Conservation (phyloP, 1,284 basidiomycete species). For the Ustilago curta region DNA sequence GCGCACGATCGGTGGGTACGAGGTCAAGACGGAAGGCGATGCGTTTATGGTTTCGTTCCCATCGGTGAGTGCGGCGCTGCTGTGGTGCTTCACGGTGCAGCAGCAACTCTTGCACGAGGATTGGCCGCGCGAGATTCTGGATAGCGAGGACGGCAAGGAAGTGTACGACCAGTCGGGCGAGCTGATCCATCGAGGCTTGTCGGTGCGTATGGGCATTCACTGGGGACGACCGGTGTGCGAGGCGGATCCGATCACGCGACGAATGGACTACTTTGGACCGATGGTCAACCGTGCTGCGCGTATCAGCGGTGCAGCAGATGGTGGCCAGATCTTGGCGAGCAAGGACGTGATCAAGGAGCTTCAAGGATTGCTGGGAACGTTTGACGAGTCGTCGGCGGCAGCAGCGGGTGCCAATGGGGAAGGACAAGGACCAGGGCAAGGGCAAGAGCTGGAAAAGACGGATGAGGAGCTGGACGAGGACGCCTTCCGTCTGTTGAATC, state of each 20-base stretch:
- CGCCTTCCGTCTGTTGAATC: slow-evolving; percentile 65
- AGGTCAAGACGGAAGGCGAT: slow-evolving; percentile 99
- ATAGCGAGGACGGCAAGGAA: slow-evolving; percentile 89
- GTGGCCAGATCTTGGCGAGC: slow-evolving; percentile 94
- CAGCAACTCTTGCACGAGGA: slow-evolving; percentile 83
- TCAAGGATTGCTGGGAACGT: slow-evolving; percentile 55
- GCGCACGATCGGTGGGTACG: slow-evolving; percentile 93
- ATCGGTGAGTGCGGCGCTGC: slow-evolving; percentile 83
- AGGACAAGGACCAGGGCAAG: slow-evolving; percentile 12
- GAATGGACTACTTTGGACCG: slow-evolving; percentile 81
- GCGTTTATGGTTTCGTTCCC: slow-evolving; percentile 99
- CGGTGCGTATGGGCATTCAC: slow-evolving; percentile 97
- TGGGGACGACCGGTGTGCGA: slow-evolving; percentile 92
- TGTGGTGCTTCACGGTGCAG: slow-evolving; percentile 93
- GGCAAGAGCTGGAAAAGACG: slow-evolving; percentile 31
- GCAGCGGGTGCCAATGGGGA: slow-evolving; percentile 13
- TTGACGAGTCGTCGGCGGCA: slow-evolving; percentile 40
- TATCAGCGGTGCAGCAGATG: slow-evolving; percentile 84
- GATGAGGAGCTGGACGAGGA: slow-evolving; percentile 64
- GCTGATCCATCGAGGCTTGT: slow-evolving; percentile 86
- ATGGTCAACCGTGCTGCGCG: slow-evolving; percentile 78
- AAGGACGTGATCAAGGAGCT: slow-evolving; percentile 77
- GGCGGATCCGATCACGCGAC: slow-evolving; percentile 88
- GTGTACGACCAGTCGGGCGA: slow-evolving; percentile 79
- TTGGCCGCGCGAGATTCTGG: slow-evolving; percentile 95